Conservation (phyloP, 1,139 yeast genomes). For the Saccharomycopsis crataegensis region DNA sequence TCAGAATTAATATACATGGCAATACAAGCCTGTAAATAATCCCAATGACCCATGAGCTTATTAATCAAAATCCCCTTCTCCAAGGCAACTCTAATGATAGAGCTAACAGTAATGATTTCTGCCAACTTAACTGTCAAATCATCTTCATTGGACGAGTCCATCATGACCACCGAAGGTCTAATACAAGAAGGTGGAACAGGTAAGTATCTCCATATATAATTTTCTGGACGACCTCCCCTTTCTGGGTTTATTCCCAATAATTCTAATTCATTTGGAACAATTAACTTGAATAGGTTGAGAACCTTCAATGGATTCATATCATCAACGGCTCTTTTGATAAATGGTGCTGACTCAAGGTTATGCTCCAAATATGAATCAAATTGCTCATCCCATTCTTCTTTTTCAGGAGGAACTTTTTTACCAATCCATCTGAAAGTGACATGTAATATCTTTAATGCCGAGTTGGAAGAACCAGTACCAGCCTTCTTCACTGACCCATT, state of each 20-base stretch:
- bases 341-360: slow-evolving; percentile 85
- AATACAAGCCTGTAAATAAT: slow-evolving; percentile 84
- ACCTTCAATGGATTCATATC: slow-evolving; percentile 93
- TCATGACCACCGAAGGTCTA: slow-evolving; percentile 93
- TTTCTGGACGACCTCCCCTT: slow-evolving; percentile 89
- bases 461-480: slow-evolving; percentile 87
- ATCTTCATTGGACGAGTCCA: slow-evolving; percentile 93
- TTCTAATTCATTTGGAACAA: slow-evolving; percentile 83
- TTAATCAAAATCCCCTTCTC: slow-evolving; percentile 91
- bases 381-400: slow-evolving; percentile 77
- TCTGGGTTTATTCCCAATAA: slow-evolving; percentile 84
- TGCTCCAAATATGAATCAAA: slow-evolving; percentile 62
- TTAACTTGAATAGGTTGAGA: slow-evolving; percentile 76
- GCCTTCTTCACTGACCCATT: slow-evolving; percentile 98
- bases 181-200: slow-evolving; percentile 99
- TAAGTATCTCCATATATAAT: slow-evolving; percentile 91
- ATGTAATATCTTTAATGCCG: slow-evolving; percentile 88
- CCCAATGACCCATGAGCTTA: slow-evolving; percentile 98
- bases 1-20: slow-evolving; percentile 98
- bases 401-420: slow-evolving; percentile 81
- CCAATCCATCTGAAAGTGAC: slow-evolving; percentile 96
- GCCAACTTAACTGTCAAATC: slow-evolving; percentile 93
- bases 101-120: slow-evolving; percentile 93
- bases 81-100: slow-evolving; percentile 87
- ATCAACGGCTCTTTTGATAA: slow-evolving; percentile 80